Evolutionary conservation across 129 eudicot genomes (phyloP).

Genomic region (Flaveria ramosissima): DNA sequence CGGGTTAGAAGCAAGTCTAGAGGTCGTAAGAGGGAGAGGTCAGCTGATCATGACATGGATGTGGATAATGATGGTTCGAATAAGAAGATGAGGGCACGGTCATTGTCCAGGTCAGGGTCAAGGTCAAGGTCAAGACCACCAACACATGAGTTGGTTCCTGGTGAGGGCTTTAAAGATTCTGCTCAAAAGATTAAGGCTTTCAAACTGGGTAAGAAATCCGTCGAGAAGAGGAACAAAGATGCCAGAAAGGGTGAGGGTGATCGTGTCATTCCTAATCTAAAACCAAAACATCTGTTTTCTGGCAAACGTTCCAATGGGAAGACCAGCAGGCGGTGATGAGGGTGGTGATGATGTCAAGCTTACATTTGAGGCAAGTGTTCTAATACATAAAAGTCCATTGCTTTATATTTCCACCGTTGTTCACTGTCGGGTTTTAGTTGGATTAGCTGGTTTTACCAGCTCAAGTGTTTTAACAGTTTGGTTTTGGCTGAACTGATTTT

Average conservation of each 20-base stretch:
- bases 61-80: slow-evolving; percentile 54
- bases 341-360: no score
- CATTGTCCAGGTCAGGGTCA: slow-evolving; percentile 44
- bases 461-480: no score
- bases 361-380: slow-evolving; percentile 12
- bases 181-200: slow-evolving; percentile 69
- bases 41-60: slow-evolving; percentile 61
- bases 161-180: slow-evolving; percentile 81
- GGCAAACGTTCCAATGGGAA: slow-evolving; percentile 82
- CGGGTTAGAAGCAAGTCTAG: slow-evolving; percentile 80
- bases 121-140: slow-evolving; percentile 74
- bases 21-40: slow-evolving; percentile 92
- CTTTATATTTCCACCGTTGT: no score
- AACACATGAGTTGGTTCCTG: slow-evolving; percentile 59
- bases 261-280: slow-evolving; percentile 71
- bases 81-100: slow-evolving; percentile 68
- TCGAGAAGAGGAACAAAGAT: slow-evolving; percentile 68
- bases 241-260: slow-evolving; percentile 80
- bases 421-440: no score
- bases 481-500: no score
- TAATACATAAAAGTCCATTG: not conserved
- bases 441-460: no score
- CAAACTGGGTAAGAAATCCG: slow-evolving; percentile 50
- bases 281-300: slow-evolving; percentile 77
- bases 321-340: slow-evolving; percentile 63